These are phyloP conservation scores for Microdochium bolleyi DNA, from an alignment of 2,329 filamentous ascomycete species.

Conservation along the genomic window DNA sequence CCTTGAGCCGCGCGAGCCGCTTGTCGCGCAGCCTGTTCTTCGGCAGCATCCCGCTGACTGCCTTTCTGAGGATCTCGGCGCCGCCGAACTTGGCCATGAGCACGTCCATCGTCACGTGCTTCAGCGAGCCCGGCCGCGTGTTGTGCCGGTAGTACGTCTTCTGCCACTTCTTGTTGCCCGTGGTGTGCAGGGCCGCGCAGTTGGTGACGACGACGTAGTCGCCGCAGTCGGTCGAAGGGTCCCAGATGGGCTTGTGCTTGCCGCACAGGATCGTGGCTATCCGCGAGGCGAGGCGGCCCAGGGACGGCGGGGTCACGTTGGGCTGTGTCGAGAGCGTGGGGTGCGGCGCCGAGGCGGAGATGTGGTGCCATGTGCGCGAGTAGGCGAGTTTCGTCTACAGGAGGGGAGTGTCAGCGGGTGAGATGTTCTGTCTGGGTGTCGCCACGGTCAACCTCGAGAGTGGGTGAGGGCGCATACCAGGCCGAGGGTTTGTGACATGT, in stretches of 20 bases:
- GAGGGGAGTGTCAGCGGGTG: slow-evolving; percentile 2
- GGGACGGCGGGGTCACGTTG: slow-evolving; percentile 61
- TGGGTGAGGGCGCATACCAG: slow-evolving; percentile 43
- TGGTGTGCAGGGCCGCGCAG: slow-evolving; percentile 79
- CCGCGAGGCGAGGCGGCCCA: slow-evolving; percentile 80
- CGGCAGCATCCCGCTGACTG: slow-evolving; percentile 93
- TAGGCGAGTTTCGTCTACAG: slow-evolving; percentile 88
- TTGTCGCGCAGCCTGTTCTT: slow-evolving; percentile 92
- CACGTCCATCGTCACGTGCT: slow-evolving; percentile 86
- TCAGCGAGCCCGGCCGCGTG: slow-evolving; percentile 79
- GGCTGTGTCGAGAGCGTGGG: slow-evolving; percentile 49
- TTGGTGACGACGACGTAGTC: slow-evolving; percentile 96
- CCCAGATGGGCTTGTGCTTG: slow-evolving; percentile 97
- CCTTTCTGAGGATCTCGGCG: slow-evolving; percentile 81
- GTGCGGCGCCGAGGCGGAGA: slow-evolving; percentile 63
- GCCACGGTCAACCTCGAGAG: slow-evolving; percentile 2
- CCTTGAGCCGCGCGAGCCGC: slow-evolving; percentile 82
- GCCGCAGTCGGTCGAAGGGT: slow-evolving; percentile 95
- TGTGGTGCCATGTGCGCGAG: slow-evolving; percentile 87
- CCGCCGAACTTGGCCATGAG: slow-evolving; percentile 94
- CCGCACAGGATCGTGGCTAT: slow-evolving; percentile 90
- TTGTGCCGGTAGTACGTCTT: slow-evolving; percentile 96
- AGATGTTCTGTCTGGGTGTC: slow-evolving; percentile 1
- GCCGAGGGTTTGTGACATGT: slow-evolving; percentile 74
- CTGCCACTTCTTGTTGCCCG: slow-evolving; percentile 85